A percentile compares a stretch with the other conserved stretches of the same genome.
Evolutionary conservation across 768 basidiomycete genomes (phyloP).

Genomic region (Coprinopsis marcescibilis): DNA sequence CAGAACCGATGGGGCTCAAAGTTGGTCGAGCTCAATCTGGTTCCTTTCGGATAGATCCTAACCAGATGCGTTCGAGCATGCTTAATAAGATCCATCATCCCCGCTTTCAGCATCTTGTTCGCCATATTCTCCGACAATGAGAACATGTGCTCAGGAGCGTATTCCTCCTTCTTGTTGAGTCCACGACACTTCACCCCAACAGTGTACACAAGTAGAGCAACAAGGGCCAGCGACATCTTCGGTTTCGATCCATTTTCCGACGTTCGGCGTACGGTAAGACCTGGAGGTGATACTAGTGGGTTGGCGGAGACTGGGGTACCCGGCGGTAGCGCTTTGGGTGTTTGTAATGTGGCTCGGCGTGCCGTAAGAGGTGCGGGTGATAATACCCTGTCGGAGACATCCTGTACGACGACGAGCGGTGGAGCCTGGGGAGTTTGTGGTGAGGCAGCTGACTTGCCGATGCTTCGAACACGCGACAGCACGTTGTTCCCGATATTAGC

Average conservation of each 20-base stretch:
- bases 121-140: constrained; percentile 84
- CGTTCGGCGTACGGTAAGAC: too few relatives aligned
- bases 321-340: too few relatives aligned
- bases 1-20: constrained; percentile 90
- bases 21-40: constrained; percentile 77
- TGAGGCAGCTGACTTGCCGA: constrained; percentile 18
- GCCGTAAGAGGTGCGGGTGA: background rate
- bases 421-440: background rate
- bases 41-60: constrained; percentile 85
- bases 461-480: constrained; percentile 35
- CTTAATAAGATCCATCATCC: constrained; percentile 74
- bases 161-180: constrained; percentile 80
- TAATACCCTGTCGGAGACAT: background rate
- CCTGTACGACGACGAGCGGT: background rate
- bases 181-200: constrained; percentile 94
- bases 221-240: constrained; percentile 72
- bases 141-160: constrained; percentile 85
- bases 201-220: constrained; percentile 87
- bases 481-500: constrained; percentile 32
- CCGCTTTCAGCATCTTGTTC: constrained; percentile 66
- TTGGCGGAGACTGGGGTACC: too few relatives aligned
- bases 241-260: constrained; percentile 44
- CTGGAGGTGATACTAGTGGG: too few relatives aligned
- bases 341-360: too few relatives aligned
- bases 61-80: constrained; percentile 86